Evolutionary conservation across 2,329 filamentous ascomycete species (phyloP), one percentile per base, ranked within the genome.

Genomic region (Furcasterigmium sp.): DNA sequence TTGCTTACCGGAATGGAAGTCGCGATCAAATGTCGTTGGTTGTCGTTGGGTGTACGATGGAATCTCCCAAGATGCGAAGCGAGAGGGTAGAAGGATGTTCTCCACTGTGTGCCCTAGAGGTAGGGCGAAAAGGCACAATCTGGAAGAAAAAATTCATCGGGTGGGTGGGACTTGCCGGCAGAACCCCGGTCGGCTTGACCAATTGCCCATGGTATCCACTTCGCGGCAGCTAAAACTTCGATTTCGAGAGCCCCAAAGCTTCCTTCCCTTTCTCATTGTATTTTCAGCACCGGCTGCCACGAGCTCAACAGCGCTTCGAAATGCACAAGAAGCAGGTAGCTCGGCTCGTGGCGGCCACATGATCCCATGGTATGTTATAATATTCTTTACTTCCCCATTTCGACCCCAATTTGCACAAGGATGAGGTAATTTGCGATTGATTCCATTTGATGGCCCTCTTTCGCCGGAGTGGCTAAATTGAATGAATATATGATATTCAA

Each of bases 391-490:
- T 45, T 43, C 5, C 35, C 37, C 11, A 23, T 35, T 45, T 29
- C 45, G 49, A 46, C 35, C 26, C 23, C 19, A 41, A 43, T 32
- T 46, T 46, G 50, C 63, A 56, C 56, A 54, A 85, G 87, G 91
- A 95, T 95, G 90, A 85, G 75, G 87, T 65, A 88, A 95, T 96
- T 96, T 96, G 90, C 91, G 90, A 91, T 91, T 94, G 90, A 96
- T 85, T 78, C 75, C 71, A 67, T 67, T 67, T 73, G 82, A 81
- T 91, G 89, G 88, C 76, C 72, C 86, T 82, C 89, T 85, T 64
- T 69, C 85, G 90, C 91, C 90, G 80, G 90, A 82, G 87, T 77
- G 74, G 85, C 84, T 77, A 84, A 84, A 90, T 83, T 84, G 75
- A 70, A 62, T 70, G 72, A 77, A 71, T 63, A 79, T 66, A 73